Conservation (phyloP, 495 filamentous ascomycete species). For the Letharia columbiana region DNA sequence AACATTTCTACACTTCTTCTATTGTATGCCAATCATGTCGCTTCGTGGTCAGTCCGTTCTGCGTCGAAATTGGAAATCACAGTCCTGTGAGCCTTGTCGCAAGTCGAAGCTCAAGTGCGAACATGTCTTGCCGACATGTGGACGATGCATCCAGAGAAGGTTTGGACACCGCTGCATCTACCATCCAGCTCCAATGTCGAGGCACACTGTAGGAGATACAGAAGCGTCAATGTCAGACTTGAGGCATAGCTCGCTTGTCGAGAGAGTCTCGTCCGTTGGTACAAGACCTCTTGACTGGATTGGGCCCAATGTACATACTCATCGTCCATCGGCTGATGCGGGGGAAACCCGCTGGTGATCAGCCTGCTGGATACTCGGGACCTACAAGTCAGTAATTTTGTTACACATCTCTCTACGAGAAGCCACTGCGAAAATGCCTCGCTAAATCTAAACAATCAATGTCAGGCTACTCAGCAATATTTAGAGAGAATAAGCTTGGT, state of each 20-base stretch:
- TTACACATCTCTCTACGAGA: not conserved
- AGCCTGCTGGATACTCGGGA: conserved; percentile 39
- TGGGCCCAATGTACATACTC: not conserved
- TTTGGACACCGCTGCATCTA: conserved; percentile 35
- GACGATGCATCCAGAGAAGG: conserved; percentile 32
- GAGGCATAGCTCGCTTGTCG: not conserved
- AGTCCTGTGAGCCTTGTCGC: conserved; percentile 47
- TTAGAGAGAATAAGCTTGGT: conserved; percentile 30
- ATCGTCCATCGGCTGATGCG: conserved; percentile 7
- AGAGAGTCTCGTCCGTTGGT: not conserved
- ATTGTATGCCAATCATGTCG: not conserved
- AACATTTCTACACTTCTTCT: not conserved
- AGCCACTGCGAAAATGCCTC: not conserved
- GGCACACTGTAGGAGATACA: conserved; percentile 5
- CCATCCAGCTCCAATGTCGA: conserved; percentile 40
- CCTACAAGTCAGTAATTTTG: conserved; percentile 29
- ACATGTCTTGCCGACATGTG: conserved; percentile 36
- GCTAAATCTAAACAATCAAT: not conserved
- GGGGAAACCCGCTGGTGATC: not conserved
- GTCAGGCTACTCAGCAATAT: conserved; percentile 39
- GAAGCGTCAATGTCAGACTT: not conserved
- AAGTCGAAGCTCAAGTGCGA: conserved; percentile 46
- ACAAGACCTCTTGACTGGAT: conserved; percentile 9
- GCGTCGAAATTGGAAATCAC: conserved; percentile 41
- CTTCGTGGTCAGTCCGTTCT: conserved; percentile 4